These are phyloP conservation scores for Euphorbia lathyris DNA, from an alignment of 345 rosid genomes.

Conservation along the genomic window DNA sequence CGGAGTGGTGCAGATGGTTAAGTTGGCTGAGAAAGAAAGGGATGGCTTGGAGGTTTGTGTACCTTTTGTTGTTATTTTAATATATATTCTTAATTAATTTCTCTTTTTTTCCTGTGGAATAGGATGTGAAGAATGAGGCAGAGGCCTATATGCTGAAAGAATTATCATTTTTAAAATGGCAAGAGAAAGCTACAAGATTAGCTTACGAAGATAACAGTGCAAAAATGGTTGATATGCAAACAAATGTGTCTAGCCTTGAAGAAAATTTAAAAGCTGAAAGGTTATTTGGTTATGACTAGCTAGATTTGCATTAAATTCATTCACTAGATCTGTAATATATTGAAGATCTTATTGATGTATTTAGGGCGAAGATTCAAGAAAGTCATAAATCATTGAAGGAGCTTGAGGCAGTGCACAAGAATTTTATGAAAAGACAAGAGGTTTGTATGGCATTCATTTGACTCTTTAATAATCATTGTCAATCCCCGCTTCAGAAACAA, in stretches of 20 bases:
- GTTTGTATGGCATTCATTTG: conserved; percentile 39
- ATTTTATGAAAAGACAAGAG: conserved; percentile 74
- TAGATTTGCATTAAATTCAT: conserved; percentile 3
- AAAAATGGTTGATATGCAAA: conserved; percentile 56
- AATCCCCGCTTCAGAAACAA: neutral
- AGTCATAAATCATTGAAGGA: conserved; percentile 62
- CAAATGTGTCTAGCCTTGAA: conserved; percentile 57
- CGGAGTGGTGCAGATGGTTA: conserved; percentile 98
- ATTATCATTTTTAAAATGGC: conserved; percentile 81
- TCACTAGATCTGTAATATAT: neutral
- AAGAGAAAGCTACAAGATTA: conserved; percentile 82
- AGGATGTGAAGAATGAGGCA: conserved; percentile 94
- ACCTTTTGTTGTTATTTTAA: conserved; percentile 12
- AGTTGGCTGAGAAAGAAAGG: conserved; percentile 93
- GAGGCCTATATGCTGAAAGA: conserved; percentile 95
- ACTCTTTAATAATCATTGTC: conserved; percentile 3
- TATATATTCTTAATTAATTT: conserved; percentile 8
- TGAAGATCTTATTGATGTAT: conserved; percentile 12
- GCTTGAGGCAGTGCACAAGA: conserved; percentile 68
- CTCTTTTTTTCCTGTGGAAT: conserved; percentile 27
- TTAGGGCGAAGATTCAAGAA: conserved; percentile 75
- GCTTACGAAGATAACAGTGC: conserved; percentile 62
- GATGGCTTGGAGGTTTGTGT: conserved; percentile 84
- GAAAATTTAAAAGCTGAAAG: conserved; percentile 63
- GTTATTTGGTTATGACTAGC: conserved; percentile 33